These are phyloP conservation scores for Clonostachys solani DNA, from an alignment of 2,329 filamentous ascomycete species.

Conservation along the genomic window DNA sequence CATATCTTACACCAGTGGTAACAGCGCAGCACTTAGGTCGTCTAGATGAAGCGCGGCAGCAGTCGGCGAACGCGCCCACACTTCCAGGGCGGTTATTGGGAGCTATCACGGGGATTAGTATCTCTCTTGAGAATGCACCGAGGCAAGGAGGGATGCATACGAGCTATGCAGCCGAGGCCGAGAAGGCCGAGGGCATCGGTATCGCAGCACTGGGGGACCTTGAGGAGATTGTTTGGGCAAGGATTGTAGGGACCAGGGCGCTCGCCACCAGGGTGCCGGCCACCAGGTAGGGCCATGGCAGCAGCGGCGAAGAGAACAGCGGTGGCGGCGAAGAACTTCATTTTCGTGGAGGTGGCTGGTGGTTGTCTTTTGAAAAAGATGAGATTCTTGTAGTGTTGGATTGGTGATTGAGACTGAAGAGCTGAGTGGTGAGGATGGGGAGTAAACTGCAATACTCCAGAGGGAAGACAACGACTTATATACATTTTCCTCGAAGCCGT, in stretches of 20 bases:
- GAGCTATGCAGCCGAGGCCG: slow-evolving; percentile 4
- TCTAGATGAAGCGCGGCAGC: too few relatives aligned
- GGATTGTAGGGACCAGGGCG: slow-evolving; percentile 1
- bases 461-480: too few relatives aligned
- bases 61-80: too few relatives aligned
- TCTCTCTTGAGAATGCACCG: too few relatives aligned
- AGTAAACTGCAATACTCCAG: too few relatives aligned
- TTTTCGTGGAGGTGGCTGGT: slow-evolving; percentile 1
- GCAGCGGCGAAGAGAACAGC: slow-evolving; percentile 2
- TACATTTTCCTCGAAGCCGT: too few relatives aligned
- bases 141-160: not conserved
- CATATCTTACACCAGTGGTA: too few relatives aligned
- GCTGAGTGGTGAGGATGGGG: too few relatives aligned
- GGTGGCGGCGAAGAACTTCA: slow-evolving; percentile 2
- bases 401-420: too few relatives aligned
- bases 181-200: slow-evolving; percentile 4
- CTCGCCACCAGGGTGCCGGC: not conserved
- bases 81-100: too few relatives aligned
- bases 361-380: not conserved
- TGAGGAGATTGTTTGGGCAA: slow-evolving; percentile 4
- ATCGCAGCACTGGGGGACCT: slow-evolving; percentile 3
- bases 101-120: too few relatives aligned
- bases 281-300: slow-evolving; percentile 3
- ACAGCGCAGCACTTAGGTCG: too few relatives aligned
- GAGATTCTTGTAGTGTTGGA: not conserved